Conservation (phyloP, 2,329 filamentous ascomycete genomes). For the Beauveria bassiana region DNA sequence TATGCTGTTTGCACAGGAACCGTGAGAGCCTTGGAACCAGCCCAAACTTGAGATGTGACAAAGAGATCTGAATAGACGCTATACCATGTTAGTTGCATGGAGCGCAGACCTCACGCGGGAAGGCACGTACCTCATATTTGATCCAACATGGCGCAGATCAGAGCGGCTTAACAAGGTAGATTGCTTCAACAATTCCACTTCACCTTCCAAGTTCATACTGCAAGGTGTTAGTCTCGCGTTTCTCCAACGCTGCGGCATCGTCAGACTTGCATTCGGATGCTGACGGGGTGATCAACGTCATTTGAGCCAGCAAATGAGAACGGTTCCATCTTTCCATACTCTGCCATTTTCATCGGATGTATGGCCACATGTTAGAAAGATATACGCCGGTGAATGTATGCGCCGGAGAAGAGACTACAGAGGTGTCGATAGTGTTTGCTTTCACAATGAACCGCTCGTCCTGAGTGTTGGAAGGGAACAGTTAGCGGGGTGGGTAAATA, state of each 20-base stretch:
- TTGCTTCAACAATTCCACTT: slow-evolving; percentile 31
- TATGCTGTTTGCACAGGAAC: slow-evolving; percentile 90
- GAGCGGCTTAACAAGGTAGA: slow-evolving; percentile 73
- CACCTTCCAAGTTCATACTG: slow-evolving; percentile 41
- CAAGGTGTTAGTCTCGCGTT: neutral
- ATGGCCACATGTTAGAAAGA: neutral
- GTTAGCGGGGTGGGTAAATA: neutral
- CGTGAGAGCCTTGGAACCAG: slow-evolving; percentile 88
- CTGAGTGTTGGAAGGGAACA: neutral
- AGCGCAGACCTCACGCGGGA: neutral
- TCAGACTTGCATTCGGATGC: slow-evolving; percentile 53
- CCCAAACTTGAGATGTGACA: slow-evolving; percentile 88
- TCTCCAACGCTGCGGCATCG: neutral
- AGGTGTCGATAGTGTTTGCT: neutral
- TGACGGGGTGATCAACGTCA: slow-evolving; percentile 66
- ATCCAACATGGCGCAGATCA: slow-evolving; percentile 79
- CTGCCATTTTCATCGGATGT: slow-evolving; percentile 21
- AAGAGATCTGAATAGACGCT: slow-evolving; percentile 83
- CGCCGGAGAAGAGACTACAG: neutral
- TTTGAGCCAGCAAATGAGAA: slow-evolving; percentile 93
- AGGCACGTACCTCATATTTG: slow-evolving; percentile 59
- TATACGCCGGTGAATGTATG: neutral
- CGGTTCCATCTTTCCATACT: slow-evolving; percentile 66
- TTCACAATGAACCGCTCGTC: neutral
- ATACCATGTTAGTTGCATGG: slow-evolving; percentile 12